A percentile compares a stretch with the other conserved stretches of the same genome.
Evolutionary conservation across 176 grass and related monocot genomes (phyloP).

Genomic region (Lolium multiflorum): DNA sequence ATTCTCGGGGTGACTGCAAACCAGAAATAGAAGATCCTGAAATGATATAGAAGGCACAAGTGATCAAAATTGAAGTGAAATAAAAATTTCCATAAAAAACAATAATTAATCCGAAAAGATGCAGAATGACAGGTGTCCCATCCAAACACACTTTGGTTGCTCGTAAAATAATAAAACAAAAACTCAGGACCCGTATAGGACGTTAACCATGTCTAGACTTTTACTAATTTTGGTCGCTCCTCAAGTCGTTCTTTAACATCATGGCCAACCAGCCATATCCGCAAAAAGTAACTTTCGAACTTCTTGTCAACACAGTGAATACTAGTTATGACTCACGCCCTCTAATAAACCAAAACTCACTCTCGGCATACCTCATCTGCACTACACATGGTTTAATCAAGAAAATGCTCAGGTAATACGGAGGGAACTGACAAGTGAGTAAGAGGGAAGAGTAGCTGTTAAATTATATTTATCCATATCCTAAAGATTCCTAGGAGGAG

Average conservation of each 20-base stretch:
- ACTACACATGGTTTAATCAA: background rate
- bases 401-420: background rate
- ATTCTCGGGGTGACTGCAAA: slow-evolving; percentile 81
- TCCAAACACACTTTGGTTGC: background rate
- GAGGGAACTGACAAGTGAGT: background rate
- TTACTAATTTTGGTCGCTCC: background rate
- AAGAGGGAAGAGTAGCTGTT: slow-evolving; percentile 8
- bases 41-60: slow-evolving; percentile 46
- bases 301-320: background rate
- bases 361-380: background rate
- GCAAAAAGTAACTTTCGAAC: background rate
- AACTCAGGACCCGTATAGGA: background rate
- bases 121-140: background rate
- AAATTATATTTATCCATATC: background rate
- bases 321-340: background rate
- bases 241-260: background rate
- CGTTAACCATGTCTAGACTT: background rate
- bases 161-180: background rate
- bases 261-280: slow-evolving; percentile 26
- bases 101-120: background rate
- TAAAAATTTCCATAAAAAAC: slow-evolving; percentile 12
- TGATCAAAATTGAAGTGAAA: slow-evolving; percentile 16
- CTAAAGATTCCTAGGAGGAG: background rate
- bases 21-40: slow-evolving; percentile 88
- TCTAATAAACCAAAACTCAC: slow-evolving; percentile 7